Evolutionary conservation across 345 rosid genomes (phyloP).

Genomic region (Excoecaria agallocha): DNA sequence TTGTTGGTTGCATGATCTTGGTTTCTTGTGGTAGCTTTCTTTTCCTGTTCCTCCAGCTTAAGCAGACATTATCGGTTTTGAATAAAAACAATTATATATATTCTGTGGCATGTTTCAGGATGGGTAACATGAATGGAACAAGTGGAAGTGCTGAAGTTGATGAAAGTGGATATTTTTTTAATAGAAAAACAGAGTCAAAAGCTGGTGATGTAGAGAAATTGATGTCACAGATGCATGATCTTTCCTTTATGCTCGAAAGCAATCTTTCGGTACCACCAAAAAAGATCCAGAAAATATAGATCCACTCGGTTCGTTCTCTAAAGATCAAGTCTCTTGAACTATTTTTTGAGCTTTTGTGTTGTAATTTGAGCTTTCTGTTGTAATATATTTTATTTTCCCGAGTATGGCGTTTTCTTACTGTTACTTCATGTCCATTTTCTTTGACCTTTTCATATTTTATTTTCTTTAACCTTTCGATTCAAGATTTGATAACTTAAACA

Average conservation of each 20-base stretch:
- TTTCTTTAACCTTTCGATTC: neutral
- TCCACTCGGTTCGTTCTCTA: slow-evolving; percentile 13
- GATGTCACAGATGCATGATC: slow-evolving; percentile 84
- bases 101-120: slow-evolving; percentile 35
- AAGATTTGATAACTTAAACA: neutral
- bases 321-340: slow-evolving; percentile 6
- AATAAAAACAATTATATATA: neutral
- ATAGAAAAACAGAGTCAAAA: slow-evolving; percentile 28
- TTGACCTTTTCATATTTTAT: no score
- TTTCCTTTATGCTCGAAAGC: slow-evolving; percentile 79
- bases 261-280: slow-evolving; percentile 53
- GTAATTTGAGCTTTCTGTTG: no score
- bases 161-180: neutral
- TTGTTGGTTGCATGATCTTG: neutral
- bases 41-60: neutral
- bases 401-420: neutral
- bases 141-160: slow-evolving; percentile 29
- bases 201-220: slow-evolving; percentile 41
- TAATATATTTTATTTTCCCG: neutral
- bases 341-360: no score
- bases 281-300: slow-evolving; percentile 13
- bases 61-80: neutral
- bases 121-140: slow-evolving; percentile 23
- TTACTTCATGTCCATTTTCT: neutral
- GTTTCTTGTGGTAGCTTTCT: neutral